Base-by-base conservation (phyloP, 352 stramenopile genomes). In the Phytophthora sansomeana region DNA sequence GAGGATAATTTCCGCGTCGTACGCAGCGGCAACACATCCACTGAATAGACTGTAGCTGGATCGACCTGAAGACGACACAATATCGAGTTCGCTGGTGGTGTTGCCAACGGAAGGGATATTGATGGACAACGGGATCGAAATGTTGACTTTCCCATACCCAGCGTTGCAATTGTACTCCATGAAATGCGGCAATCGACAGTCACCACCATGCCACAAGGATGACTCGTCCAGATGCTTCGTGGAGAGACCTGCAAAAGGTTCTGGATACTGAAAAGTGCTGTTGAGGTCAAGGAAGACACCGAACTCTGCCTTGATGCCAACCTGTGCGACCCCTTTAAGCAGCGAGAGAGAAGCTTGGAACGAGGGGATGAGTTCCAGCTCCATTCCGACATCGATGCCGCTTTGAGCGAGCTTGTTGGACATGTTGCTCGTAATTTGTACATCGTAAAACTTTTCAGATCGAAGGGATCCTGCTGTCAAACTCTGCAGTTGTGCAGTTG, bases 121-220 rank as follows among this genome's bases (percentile, higher is more conserved):
- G 28, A 61, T 35, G 4, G 60, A 62, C 17, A 70, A 16, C 16
- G 66, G 66, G 16, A 70, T 58, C 17, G 66, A 67, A 11, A 74
- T 65, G n/a, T 74, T 74, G 39, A 74, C 42, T 57, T 70, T 54
- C 14, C 66, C 66, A 21, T 74, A 74, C 6, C 66, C 66, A 10
- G 66, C 59, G n/a, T 67, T 61, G 66, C 66, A 65, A 33, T 70
- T 67, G 49, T 74, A 74, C 33, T 74, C 66, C 66, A 74, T 70
- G n/a, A 59, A 74, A 17, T 74, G 66, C 1, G 66, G 66, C 21
- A 74, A 10, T n/a, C 33, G 42, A 16, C 66, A 74, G 26, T 74
- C 38, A 2, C 66, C 66, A 36, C 55, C 48, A 16, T 67, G 60
- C 66, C 59, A 74, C 24, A 74, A 14, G 10, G 66, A 74, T 10